Conservation (phyloP, 805 yeast species). For the Schwanniomyces vanrijiae region DNA sequence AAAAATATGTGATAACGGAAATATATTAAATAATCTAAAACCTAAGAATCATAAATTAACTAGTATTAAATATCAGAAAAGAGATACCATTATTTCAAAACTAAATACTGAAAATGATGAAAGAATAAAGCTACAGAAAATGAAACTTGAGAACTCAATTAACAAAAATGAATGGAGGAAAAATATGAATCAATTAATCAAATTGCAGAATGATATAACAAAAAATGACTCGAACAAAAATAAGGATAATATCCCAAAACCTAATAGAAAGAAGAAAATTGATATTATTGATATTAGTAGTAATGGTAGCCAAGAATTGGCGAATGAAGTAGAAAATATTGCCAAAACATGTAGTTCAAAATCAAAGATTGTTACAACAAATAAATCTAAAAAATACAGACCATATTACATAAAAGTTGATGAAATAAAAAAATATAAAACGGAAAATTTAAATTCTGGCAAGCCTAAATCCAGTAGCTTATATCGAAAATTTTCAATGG, state of each 20-base stretch:
- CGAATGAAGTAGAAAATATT: constrained; percentile 1
- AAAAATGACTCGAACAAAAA: no score
- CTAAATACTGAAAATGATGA: constrained; percentile 22
- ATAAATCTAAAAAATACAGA: not conserved
- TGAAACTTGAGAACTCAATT: constrained; percentile 27
- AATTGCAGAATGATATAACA: constrained; percentile 3
- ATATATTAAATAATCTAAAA: constrained; percentile 8
- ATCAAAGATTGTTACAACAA: no score
- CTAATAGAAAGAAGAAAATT: not conserved
- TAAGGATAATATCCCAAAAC: not conserved
- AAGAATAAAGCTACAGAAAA: constrained; percentile 18
- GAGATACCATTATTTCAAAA: constrained; percentile 28
- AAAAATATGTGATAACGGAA: constrained; percentile 25
- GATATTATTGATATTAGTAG: constrained; percentile 9
- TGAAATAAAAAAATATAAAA: not conserved
- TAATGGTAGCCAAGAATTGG: constrained; percentile 9
- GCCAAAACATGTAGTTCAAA: not conserved
- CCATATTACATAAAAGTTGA: not conserved
- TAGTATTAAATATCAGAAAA: constrained; percentile 10
- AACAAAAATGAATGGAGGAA: constrained; percentile 25
- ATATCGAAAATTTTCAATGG: not conserved
- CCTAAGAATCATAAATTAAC: constrained; percentile 3
- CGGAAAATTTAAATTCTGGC: no score
- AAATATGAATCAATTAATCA: constrained; percentile 15
- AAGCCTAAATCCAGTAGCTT: not conserved